These are phyloP conservation scores for Tilletia caries DNA, from an alignment of 1,284 basidiomycete genomes.

Conservation along the genomic window DNA sequence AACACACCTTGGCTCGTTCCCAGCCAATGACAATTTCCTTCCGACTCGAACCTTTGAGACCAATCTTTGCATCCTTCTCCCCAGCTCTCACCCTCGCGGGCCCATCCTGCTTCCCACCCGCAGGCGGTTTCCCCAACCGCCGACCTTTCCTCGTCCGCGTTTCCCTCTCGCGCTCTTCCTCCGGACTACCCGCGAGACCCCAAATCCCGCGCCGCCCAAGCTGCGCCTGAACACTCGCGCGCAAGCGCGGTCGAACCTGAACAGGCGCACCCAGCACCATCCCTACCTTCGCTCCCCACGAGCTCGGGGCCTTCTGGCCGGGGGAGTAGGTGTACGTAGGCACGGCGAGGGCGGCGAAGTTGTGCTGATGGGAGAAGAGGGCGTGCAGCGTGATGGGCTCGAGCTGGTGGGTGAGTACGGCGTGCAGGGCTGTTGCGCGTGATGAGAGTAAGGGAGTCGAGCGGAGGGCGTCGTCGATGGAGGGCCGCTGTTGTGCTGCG, in stretches of 20 bases:
- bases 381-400: background rate
- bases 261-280: background rate
- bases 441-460: background rate
- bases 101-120: constrained; percentile 3
- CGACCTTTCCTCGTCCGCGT: background rate
- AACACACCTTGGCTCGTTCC: constrained; percentile 6
- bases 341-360: background rate
- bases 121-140: background rate
- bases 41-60: background rate
- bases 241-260: background rate
- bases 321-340: background rate
- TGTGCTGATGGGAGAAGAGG: constrained; percentile 7
- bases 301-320: background rate
- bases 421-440: background rate
- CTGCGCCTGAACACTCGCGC: background rate
- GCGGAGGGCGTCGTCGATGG: background rate
- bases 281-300: background rate
- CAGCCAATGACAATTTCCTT: constrained; percentile 9
- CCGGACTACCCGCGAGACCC: constrained; percentile 7
- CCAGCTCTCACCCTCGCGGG: background rate
- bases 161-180: constrained; percentile 6
- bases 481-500: background rate
- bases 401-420: background rate
- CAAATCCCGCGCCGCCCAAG: background rate
- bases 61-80: background rate